Base-by-base conservation (phyloP, 495 filamentous ascomycete species). In the Penicillium cataractarum region DNA sequence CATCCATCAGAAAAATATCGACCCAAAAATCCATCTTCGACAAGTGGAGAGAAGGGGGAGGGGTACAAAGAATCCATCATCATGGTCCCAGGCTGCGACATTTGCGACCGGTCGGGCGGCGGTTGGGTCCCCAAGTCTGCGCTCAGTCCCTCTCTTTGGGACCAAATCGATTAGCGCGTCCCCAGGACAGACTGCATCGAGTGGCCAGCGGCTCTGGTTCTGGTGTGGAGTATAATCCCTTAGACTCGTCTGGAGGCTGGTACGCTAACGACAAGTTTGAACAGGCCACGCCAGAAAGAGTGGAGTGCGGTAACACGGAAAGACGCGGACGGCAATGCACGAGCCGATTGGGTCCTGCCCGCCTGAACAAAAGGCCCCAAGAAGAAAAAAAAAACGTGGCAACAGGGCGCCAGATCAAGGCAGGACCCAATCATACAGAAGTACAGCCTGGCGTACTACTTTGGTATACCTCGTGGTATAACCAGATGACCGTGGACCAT, bases 261-360 rank as follows among this genome's bases (percentile, higher is more conserved):
- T 65, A 65, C 66, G 39, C 65, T 68, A 69, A 65, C 52, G 44
- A 51, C 48, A 37, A 58, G 31, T 3, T 26, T 57, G 58, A 67
- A 57, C 44, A 33, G 50, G 57, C 53, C 65, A 64, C 48, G 58
- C 59, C 54, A 60, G 57, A 35, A 65, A 67, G 58, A 58, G 66
- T 64, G 68, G 68, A 65, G 71, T 63, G 74, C 67, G 67, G 70
- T 66, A 71, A 69, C 12, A 52, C 76, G 74, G 76, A 77, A 76
- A 75, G 70, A 74, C 63, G 71, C 74, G 74, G 74, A 75, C 75
- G 72, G 72, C 66, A 78, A 76, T 76, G 75, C 74, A 76, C 49
- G 65, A 60, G 69, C 73, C 76, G 73, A 74, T 73, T 72, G 70
- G 73, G 65, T 70, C 70, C 12, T 27, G 58, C 66, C 53, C 24